phyloP scores from a whole-genome alignment of 495 filamentous ascomycete species.

The Tuber borchii region DNA sequence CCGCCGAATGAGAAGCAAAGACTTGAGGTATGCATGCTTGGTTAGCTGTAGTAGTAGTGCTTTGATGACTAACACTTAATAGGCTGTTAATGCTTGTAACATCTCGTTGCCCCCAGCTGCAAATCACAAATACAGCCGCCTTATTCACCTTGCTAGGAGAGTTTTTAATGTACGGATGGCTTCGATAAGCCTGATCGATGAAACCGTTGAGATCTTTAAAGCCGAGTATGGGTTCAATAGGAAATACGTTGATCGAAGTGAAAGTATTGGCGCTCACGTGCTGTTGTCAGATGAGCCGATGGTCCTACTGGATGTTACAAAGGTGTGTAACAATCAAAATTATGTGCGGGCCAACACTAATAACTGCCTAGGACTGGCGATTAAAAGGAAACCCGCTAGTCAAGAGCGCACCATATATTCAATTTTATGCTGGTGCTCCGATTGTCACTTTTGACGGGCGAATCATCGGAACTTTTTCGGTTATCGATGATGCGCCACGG shows the following conservation, averaged over 20 bases:
- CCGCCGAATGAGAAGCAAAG: conserved; percentile 42
- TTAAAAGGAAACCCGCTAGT: conserved; percentile 43
- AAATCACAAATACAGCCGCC: conserved; percentile 27
- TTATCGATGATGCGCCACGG: conserved; percentile 42
- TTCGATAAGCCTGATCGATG: conserved; percentile 44
- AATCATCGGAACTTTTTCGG: conserved; percentile 44
- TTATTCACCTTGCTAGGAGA: conserved; percentile 36
- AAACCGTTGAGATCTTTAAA: conserved; percentile 42
- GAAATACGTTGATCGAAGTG: conserved; percentile 28
- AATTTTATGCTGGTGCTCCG: conserved; percentile 47
- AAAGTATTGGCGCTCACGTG: conserved; percentile 45
- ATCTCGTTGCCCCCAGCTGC: conserved; percentile 26
- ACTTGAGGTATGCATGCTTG: conserved; percentile 27
- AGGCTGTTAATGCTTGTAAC: conserved; percentile 42
- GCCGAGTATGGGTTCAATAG: conserved; percentile 41
- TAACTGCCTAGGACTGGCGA: conserved; percentile 45
- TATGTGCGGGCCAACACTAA: conserved; percentile 2
- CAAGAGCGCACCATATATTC: conserved; percentile 37
- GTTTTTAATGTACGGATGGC: conserved; percentile 42
- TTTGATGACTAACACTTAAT: conserved; percentile 23
- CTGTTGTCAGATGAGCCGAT: conserved; percentile 43
- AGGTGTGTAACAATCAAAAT: conserved; percentile 35
- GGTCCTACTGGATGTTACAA: conserved; percentile 43
- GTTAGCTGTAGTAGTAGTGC: conserved; percentile 14
- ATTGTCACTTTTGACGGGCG: conserved; percentile 42